Percentiles rank a stretch among this genome's conserved stretches.
phyloP scores from a whole-genome alignment of 176 grass and related monocot genomes.

The Typha latifolia region DNA sequence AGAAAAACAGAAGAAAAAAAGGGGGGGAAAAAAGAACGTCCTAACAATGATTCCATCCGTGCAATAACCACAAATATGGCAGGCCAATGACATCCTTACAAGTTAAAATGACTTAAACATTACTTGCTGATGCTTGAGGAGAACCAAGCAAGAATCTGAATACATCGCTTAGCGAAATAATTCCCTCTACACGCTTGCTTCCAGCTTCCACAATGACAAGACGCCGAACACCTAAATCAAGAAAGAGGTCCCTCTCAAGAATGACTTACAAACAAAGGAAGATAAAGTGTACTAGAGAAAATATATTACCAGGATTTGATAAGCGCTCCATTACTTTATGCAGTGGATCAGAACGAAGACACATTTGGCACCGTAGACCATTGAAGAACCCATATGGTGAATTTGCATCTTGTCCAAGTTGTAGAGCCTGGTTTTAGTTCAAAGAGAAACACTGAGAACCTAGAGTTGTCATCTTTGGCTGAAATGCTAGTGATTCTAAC shows the following conservation, averaged over 20 bases:
- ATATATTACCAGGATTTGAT: slow-evolving; percentile 73
- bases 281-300: background rate
- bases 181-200: slow-evolving; percentile 91
- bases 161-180: slow-evolving; percentile 83
- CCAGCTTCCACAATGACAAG: slow-evolving; percentile 95
- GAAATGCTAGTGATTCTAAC: background rate
- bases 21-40: background rate
- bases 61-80: no score
- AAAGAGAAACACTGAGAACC: slow-evolving; percentile 1
- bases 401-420: slow-evolving; percentile 82
- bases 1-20: background rate
- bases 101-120: background rate
- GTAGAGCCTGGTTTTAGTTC: slow-evolving; percentile 53
- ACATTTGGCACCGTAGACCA: slow-evolving; percentile 94
- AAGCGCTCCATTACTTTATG: slow-evolving; percentile 95
- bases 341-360: slow-evolving; percentile 75
- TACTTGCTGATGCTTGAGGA: background rate
- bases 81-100: background rate
- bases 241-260: background rate
- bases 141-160: slow-evolving; percentile 72
- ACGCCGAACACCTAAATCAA: slow-evolving; percentile 60
- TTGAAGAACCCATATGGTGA: slow-evolving; percentile 70
- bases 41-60: background rate
- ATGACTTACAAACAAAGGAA: background rate
- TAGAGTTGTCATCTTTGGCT: no score